Evolutionary conservation across 768 basidiomycete genomes (phyloP), one percentile per base, ranked within the genome.

Genomic region (Termitomyces sp.): DNA sequence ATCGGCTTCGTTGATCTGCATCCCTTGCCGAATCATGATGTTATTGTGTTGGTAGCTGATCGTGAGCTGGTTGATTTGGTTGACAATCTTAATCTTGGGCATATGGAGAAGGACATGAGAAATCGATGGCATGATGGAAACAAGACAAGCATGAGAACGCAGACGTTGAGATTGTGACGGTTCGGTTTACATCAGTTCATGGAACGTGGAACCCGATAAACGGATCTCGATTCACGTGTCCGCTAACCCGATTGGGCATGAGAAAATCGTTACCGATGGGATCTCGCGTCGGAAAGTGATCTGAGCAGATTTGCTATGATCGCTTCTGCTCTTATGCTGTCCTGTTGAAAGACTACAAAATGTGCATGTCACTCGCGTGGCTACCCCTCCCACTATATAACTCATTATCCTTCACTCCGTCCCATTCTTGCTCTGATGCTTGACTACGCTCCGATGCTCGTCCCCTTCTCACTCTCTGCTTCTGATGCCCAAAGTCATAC

Each of bases 211-310:
- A 66, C 65, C 64, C 64, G 67, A 70, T 68, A 67, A 65, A 63
- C 56, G 62, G 68, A 73, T 73, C 69, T 72, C 61, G 70, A 66
- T 72, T 65, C 62, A 68, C 66, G 68, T 69, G 69, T 56, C 55
- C 51, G 45, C 53, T 66, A 67, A 52, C 69, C 66, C 55, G 59
- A 70, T 71, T 61, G 46, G 67, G 71, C 66, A 65, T 72, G 72
- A 69, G 70, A 71, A 71, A 68, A 68, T 60, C 62, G 56, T 59
- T 53, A 51, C 61, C 60, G 64, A 70, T 71, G 58, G 57, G 67
- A 71, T 73, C 72, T 67, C 59, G 62, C 61, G 55, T 67, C 58
- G 54, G 56, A 40, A 46, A 50, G 32, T 62, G 60, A 56, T 62
- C 53, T 56, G 49, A 38, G 55, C 59, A 61, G 65, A 67, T 65